Conservation (phyloP, 2,329 filamentous ascomycete species). For the Neodidymelliopsis sp. region DNA sequence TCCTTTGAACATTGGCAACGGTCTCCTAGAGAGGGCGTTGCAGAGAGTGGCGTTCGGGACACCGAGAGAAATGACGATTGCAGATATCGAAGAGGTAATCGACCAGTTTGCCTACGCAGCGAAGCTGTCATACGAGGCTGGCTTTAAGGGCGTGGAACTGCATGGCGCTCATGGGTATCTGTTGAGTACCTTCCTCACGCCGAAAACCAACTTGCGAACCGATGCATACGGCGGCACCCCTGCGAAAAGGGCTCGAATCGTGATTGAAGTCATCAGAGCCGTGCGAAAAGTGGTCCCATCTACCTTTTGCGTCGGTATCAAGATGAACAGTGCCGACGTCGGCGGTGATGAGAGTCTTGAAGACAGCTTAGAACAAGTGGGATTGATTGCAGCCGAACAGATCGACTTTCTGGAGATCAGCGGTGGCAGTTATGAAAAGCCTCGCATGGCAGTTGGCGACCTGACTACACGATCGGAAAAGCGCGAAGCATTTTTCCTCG, state of each 20-base stretch:
- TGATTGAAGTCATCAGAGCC: constrained; percentile 55
- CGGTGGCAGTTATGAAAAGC: constrained; percentile 58
- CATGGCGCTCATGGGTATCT: constrained; percentile 62
- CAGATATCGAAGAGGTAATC: constrained; percentile 62
- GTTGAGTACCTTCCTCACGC: constrained; percentile 53
- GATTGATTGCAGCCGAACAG: constrained; percentile 56
- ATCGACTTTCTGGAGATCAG: constrained; percentile 75
- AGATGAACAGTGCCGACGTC: constrained; percentile 59
- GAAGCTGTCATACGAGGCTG: constrained; percentile 56
- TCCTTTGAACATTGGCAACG: constrained; percentile 39
- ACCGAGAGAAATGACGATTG: constrained; percentile 59
- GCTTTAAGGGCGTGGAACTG: constrained; percentile 62
- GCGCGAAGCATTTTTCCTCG: constrained; percentile 73
- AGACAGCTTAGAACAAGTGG: constrained; percentile 66
- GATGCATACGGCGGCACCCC: constrained; percentile 59
- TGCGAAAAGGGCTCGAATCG: constrained; percentile 55
- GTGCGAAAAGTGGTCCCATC: constrained; percentile 52
- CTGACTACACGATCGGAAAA: constrained; percentile 53
- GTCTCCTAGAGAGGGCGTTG: constrained; percentile 53
- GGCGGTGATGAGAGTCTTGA: constrained; percentile 51
- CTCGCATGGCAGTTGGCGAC: constrained; percentile 15
- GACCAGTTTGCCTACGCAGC: constrained; percentile 67
- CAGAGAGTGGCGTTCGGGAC: constrained; percentile 51
- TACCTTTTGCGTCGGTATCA: constrained; percentile 57
- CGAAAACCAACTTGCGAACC: constrained; percentile 55